These are phyloP conservation scores for Parasarocladium wereldwijsianum DNA, from an alignment of 2,329 filamentous ascomycete genomes.

Conservation along the genomic window DNA sequence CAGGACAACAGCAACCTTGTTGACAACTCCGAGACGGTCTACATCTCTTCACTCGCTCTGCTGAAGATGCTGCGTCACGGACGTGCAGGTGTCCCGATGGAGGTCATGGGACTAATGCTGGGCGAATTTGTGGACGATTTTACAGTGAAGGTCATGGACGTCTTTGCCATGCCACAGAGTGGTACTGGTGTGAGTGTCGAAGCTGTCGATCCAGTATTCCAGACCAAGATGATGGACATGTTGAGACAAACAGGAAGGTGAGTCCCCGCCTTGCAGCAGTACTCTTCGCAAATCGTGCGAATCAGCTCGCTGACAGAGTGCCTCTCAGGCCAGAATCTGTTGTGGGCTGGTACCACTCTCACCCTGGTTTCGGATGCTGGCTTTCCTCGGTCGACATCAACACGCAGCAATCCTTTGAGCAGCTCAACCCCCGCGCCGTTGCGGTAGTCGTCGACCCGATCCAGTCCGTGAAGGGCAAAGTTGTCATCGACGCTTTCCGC, in stretches of 20 bases:
- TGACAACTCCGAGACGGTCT: constrained; percentile 98
- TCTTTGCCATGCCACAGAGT: constrained; percentile 98
- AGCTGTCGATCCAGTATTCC: constrained; percentile 95
- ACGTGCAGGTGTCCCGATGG: constrained; percentile 95
- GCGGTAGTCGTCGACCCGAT: constrained; percentile 97
- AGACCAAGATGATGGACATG: constrained; percentile 99
- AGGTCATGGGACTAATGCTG: constrained; percentile 99
- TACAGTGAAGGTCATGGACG: constrained; percentile 93
- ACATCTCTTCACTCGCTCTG: constrained; percentile 93
- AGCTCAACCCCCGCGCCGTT: constrained; percentile 89
- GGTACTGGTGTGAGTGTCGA: constrained; percentile 97
- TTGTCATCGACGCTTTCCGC: constrained; percentile 97
- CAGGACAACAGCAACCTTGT: constrained; percentile 86
- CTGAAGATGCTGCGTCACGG: constrained; percentile 98
- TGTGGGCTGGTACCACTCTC: constrained; percentile 98
- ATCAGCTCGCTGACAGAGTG: constrained; percentile 7
- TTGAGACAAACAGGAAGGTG: constrained; percentile 90
- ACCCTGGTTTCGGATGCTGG: constrained; percentile 98
- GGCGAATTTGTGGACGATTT: constrained; percentile 99
- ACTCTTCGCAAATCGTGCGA: constrained; percentile 1
- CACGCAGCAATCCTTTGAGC: constrained; percentile 99
- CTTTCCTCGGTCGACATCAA: constrained; percentile 98
- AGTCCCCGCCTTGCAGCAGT: constrained; percentile 12
- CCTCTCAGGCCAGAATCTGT: constrained; percentile 79
- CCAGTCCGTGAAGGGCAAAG: constrained; percentile 98